These are phyloP conservation scores for Epichloe sibirici DNA, from an alignment of 2,329 filamentous ascomycete genomes.

Conservation along the genomic window DNA sequence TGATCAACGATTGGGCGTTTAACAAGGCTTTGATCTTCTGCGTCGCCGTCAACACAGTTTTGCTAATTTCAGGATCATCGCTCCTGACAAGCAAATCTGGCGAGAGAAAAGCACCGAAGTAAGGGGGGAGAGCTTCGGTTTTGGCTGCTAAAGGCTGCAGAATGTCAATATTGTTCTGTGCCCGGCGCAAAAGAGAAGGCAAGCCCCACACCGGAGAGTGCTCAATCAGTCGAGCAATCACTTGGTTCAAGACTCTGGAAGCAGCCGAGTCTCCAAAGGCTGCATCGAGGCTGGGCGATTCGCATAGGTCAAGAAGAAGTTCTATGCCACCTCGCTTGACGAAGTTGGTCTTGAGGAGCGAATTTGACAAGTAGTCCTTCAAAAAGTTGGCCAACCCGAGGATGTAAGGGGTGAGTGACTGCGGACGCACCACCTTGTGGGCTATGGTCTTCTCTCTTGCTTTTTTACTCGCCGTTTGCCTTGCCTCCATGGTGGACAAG, in stretches of 20 bases:
- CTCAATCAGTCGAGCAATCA: conserved; percentile 70
- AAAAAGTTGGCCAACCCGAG: conserved; percentile 69
- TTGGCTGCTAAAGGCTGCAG: conserved; percentile 52
- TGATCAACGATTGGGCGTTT: conserved; percentile 62
- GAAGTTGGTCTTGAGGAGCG: conserved; percentile 58
- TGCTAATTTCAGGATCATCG: conserved; percentile 21
- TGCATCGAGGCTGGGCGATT: conserved; percentile 64
- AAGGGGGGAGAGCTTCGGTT: conserved; percentile 46
- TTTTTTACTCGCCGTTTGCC: conserved; percentile 3
- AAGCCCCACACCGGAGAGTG: conserved; percentile 68
- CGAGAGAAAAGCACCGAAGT: conserved; percentile 56
- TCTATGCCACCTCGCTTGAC: conserved; percentile 72
- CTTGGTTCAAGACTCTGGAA: conserved; percentile 57
- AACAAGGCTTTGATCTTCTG: conserved; percentile 66
- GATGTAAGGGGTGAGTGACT: conserved; percentile 54
- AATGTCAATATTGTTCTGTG: conserved; percentile 55
- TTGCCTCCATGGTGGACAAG: conserved; percentile 7
- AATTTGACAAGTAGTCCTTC: conserved; percentile 59
- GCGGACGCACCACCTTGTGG: conserved; percentile 14
- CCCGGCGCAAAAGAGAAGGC: conserved; percentile 66
- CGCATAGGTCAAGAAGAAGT: conserved; percentile 70
- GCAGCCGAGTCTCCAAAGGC: conserved; percentile 48
- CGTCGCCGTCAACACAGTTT: conserved; percentile 53
- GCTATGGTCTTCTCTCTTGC: not conserved
- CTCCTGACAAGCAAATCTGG: conserved; percentile 25